Evolutionary conservation across 768 basidiomycete genomes (phyloP).

Genomic region (Candolleomyces eurysporus): DNA sequence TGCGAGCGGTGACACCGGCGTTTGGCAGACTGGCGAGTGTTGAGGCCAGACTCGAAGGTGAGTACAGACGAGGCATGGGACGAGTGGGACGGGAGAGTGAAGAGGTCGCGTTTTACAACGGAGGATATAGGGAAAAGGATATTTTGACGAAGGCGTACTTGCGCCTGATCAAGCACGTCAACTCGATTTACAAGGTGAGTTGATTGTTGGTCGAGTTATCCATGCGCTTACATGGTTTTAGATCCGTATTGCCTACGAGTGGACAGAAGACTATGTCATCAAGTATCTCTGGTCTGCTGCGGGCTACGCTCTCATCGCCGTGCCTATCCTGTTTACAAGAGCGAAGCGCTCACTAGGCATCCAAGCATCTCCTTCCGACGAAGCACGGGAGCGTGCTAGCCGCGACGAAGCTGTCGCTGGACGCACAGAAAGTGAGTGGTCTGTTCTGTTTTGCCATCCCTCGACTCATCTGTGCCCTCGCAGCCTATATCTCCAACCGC

Average conservation of each 20-base stretch:
- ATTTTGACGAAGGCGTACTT: slow-evolving; percentile 79
- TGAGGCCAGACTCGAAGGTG: slow-evolving; percentile 87
- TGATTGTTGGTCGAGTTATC: background rate
- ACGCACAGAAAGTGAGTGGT: slow-evolving; percentile 44
- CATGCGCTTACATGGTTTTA: slow-evolving; percentile 21
- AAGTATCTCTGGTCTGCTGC: slow-evolving; percentile 95
- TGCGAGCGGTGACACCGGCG: slow-evolving; percentile 85
- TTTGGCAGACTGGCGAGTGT: slow-evolving; percentile 88
- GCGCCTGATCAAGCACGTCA: slow-evolving; percentile 82
- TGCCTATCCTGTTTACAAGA: slow-evolving; percentile 79
- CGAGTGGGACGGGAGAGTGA: slow-evolving; percentile 87
- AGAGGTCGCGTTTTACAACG: slow-evolving; percentile 97
- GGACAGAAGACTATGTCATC: slow-evolving; percentile 97
- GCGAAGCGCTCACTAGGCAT: slow-evolving; percentile 37
- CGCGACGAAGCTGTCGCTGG: slow-evolving; percentile 42
- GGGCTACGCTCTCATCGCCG: slow-evolving; percentile 88
- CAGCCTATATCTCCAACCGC: slow-evolving; percentile 88
- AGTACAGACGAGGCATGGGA: slow-evolving; percentile 85
- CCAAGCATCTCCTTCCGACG: slow-evolving; percentile 11
- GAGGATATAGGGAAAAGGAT: slow-evolving; percentile 77
- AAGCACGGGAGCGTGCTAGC: slow-evolving; percentile 2
- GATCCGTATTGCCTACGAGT: slow-evolving; percentile 90
- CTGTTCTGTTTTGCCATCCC: background rate
- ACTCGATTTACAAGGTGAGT: slow-evolving; percentile 83
- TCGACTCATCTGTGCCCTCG: background rate